These are phyloP conservation scores for Cladophialophora bantiana DNA, from an alignment of 2,329 filamentous ascomycete genomes.

Conservation along the genomic window DNA sequence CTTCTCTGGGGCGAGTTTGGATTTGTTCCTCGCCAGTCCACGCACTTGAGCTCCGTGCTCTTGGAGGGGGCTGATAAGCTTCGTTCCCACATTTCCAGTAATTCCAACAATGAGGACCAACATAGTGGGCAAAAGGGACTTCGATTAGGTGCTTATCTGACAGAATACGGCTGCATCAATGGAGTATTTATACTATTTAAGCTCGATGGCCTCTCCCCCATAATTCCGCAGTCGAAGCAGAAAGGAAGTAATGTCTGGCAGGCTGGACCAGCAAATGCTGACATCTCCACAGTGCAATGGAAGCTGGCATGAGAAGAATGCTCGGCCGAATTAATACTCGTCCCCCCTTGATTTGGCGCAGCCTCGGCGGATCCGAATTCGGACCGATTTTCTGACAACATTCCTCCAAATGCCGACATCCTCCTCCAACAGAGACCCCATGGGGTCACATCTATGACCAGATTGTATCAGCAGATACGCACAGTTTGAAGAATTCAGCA, in stretches of 20 bases:
- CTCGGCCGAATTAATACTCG: not conserved
- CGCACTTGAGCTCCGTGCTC: conserved; percentile 10
- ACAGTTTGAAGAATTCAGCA: too few relatives aligned
- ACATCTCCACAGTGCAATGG: not conserved
- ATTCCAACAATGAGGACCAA: conserved; percentile 12
- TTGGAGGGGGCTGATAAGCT: conserved; percentile 5
- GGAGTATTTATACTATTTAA: not conserved
- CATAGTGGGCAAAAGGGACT: not conserved
- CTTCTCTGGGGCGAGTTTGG: conserved; percentile 8
- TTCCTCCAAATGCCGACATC: too few relatives aligned
- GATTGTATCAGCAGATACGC: too few relatives aligned
- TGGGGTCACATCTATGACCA: too few relatives aligned
- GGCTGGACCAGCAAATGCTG: not conserved
- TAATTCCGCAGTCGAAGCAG: too few relatives aligned
- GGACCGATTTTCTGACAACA: not conserved
- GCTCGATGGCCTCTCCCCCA: not conserved
- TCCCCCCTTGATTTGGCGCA: not conserved
- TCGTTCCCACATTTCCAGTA: conserved; percentile 11
- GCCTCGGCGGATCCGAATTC: not conserved
- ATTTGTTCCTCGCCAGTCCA: conserved; percentile 12
- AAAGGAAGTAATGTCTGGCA: not conserved
- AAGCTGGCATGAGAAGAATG: not conserved
- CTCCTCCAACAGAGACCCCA: too few relatives aligned
- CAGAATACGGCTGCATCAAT: not conserved
- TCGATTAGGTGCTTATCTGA: not conserved